These are phyloP conservation scores for Fraxinus americana DNA, from an alignment of 257 asterid genomes.

Conservation along the genomic window DNA sequence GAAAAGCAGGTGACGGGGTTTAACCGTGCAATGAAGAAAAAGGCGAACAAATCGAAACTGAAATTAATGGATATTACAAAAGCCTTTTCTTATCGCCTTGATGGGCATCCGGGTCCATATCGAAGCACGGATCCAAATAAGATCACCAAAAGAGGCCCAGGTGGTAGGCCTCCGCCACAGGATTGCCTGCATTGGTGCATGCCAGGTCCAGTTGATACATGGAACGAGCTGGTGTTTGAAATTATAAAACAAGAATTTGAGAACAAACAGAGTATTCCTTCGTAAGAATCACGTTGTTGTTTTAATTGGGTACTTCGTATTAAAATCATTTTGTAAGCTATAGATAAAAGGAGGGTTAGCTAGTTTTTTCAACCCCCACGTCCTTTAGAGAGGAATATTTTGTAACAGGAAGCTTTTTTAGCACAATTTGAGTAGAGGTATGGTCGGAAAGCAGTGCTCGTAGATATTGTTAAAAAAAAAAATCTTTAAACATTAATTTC, in stretches of 20 bases:
- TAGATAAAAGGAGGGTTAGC: conserved; percentile 23
- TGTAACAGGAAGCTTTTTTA: conserved; percentile 34
- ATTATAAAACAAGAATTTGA: conserved; percentile 61
- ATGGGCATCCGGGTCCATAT: conserved; percentile 98
- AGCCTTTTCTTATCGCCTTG: conserved; percentile 73
- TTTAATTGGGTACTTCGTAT: not conserved
- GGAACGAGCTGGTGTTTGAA: conserved; percentile 86
- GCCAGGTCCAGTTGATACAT: conserved; percentile 99
- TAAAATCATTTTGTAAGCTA: conserved; percentile 22
- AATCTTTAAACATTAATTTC: too few species aligned
- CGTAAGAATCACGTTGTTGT: conserved; percentile 22
- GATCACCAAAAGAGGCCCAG: conserved; percentile 79
- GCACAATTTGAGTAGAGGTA: conserved; percentile 25
- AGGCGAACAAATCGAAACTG: conserved; percentile 62
- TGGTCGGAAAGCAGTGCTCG: conserved; percentile 39
- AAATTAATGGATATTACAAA: conserved; percentile 79
- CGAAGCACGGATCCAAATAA: conserved; percentile 86
- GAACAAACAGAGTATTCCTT: conserved; percentile 25
- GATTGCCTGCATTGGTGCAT: conserved; percentile 99
- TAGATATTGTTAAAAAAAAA: not conserved
- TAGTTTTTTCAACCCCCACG: conserved; percentile 19
- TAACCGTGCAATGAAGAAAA: conserved; percentile 55
- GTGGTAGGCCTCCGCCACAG: conserved; percentile 95
- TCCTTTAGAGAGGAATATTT: conserved; percentile 22
- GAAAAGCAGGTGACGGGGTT: conserved; percentile 78